Base-by-base conservation (phyloP, 139 green algal species). In the Nannochloris sp. region DNA sequence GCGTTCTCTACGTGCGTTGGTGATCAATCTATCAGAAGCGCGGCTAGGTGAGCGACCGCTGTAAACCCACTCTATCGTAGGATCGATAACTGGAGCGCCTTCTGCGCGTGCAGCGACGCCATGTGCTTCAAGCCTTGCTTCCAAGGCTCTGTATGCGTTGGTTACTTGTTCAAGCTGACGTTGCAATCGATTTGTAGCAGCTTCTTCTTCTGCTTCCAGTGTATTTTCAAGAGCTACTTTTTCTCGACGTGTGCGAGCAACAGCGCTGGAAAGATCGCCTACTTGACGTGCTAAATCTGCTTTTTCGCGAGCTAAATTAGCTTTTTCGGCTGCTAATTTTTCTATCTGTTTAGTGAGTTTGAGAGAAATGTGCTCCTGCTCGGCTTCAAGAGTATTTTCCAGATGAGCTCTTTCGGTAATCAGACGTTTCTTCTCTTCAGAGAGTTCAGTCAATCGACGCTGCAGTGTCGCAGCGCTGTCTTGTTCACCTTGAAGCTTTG, bases 301-400 rank as follows among this genome's bases (percentile, higher is more conserved):
- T 54, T 89, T 87, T 67, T 93, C 84, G 59, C 68, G 55, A 47
- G 71, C 61, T 47, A 93, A 76, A 24, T n/a, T 51, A 2, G 45
- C 34, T 72, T 90, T 90, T 74, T 93, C 86, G 3, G 38, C 30
- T 3, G 48, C 73, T 19, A 91, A 65, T 68, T 82, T 76, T 32
- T 74, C 70, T 51, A 77, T 48, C 55, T 76, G 64, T 65, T 88
- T 90, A 33, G 87, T 82, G 19, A 95, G 82, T n/a, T 84, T 86
- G 77, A 92, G 89, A 24, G 87, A 78, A n/a, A 86, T 86, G 66
- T 78, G 73, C 64, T 86, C 80, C 63, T 84, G 64, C 73, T 82
- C 78, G 27, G 58, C 15, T 74, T 70, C 78, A 63, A 89, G 75
- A 7, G 64, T 64, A 35, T 85, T 89, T 10, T 80, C 68, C 4